Base-by-base conservation (phyloP, 148 eudicot species). In the Fagopyrum homotropicum region DNA sequence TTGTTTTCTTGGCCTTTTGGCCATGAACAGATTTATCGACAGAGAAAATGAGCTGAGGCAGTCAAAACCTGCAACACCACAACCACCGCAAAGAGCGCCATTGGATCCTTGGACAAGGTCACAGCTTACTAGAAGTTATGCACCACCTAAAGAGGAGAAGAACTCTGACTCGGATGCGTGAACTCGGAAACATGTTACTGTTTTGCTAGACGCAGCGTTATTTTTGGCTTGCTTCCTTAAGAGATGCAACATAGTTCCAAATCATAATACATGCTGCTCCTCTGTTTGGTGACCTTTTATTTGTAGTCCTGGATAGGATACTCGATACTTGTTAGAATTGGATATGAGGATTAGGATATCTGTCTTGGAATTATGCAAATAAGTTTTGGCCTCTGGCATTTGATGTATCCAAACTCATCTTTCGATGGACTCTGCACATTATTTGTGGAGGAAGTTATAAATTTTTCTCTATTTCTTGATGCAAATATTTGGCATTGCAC, bases 71-170 rank as follows among this genome's bases (percentile, higher is more conserved):
- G 82, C 97, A 8, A 70, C 81, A 69, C 93, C 98, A 17, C 93
- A 87, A 79, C 95, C 88, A 30, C 89, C 90, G 1, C 97, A 84
- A 56, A 84, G 95, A 82, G 76, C 83, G 12, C 84, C 97, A 35
- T 81, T 91, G 89, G 97, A 91, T 86, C 98, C 98, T 0, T 94
- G 98, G 98, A 84, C 90, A 17, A 94, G 87, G 80, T 94, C 96
- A 29, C 88, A 77, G 61, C 95, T 94, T 76, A 87, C 85, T 78
- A 85, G 89, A 83, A 91, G 89, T 70, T 88, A 78, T 75, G 98
- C 95, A 9, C 88, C 95, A 6, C 97, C 95, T 9, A 93, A 90
- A 82, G 91, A 87, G 80, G 98, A 91, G n/a, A 91, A 85, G 76
- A 79, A 52, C 59, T 85, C 89, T 1, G 90, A 83, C 30, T 80